These are phyloP conservation scores for Globisporangium spinosum DNA, from an alignment of 352 stramenopile species.

Conservation along the genomic window DNA sequence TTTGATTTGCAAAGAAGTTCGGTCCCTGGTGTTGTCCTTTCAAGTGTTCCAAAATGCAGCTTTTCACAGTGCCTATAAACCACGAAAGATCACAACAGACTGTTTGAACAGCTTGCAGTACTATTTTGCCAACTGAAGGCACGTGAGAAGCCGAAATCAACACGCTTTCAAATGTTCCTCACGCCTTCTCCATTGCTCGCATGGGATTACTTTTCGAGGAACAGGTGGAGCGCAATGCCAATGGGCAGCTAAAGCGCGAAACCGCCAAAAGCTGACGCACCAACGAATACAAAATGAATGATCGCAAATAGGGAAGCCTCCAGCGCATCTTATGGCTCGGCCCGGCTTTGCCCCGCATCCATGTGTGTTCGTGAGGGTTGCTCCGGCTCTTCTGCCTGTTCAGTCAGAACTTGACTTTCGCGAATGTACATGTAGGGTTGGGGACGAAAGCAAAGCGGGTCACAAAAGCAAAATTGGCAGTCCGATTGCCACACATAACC, in stretches of 20 bases:
- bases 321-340: background rate
- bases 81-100: no score
- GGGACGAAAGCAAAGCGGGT: no score
- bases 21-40: background rate
- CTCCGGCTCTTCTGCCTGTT: background rate
- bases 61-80: background rate
- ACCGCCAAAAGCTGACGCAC: background rate
- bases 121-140: background rate
- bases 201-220: background rate
- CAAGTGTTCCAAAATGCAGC: background rate
- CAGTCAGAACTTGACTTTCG: background rate
- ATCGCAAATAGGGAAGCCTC: background rate
- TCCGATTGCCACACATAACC: background rate
- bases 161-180: background rate
- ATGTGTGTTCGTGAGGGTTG: background rate
- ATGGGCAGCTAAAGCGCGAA: background rate
- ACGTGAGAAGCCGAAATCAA: background rate
- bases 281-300: background rate
- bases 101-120: no score
- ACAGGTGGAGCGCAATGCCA: background rate
- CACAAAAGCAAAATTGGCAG: background rate
- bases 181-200: background rate
- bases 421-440: background rate
- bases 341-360: background rate
- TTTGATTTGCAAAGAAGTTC: background rate